phyloP scores from a whole-genome alignment of 495 filamentous ascomycete species.

The Talaromyces ruber region DNA sequence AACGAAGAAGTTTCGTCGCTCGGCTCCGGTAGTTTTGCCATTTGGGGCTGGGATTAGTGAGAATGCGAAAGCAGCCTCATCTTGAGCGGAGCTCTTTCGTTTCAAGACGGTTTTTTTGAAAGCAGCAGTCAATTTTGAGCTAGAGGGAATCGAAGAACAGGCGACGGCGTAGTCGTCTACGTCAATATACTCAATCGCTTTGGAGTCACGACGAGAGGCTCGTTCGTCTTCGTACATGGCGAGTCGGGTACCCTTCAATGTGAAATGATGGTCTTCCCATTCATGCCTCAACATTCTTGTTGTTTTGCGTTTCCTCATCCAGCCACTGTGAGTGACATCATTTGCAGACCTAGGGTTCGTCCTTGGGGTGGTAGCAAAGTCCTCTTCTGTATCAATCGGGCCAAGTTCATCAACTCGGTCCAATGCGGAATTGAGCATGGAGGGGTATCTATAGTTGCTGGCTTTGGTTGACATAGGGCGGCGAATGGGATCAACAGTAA shows the following conservation, averaged over 20 bases:
- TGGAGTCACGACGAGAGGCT: slow-evolving; percentile 30
- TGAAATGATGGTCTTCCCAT: slow-evolving; percentile 86
- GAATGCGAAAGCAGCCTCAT: slow-evolving; percentile 71
- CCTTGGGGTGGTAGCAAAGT: slow-evolving; percentile 21
- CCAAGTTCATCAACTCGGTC: slow-evolving; percentile 12
- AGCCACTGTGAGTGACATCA: slow-evolving; percentile 61
- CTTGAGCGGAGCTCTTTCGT: slow-evolving; percentile 36
- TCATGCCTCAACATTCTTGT: slow-evolving; percentile 83
- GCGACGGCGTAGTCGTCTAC: slow-evolving; percentile 94
- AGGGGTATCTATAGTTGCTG: slow-evolving; percentile 9
- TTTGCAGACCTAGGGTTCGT: slow-evolving; percentile 10
- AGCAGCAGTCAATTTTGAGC: slow-evolving; percentile 73
- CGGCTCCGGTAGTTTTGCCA: slow-evolving; percentile 31
- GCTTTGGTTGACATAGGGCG: slow-evolving; percentile 16
- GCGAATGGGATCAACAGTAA: slow-evolving; percentile 8
- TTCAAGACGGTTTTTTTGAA: slow-evolving; percentile 78
- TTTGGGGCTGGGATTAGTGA: slow-evolving; percentile 74
- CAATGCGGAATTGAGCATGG: slow-evolving; percentile 3
- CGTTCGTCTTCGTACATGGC: slow-evolving; percentile 68
- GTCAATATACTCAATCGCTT: slow-evolving; percentile 75
- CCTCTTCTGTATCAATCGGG: slow-evolving; percentile 25
- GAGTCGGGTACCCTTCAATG: slow-evolving; percentile 73
- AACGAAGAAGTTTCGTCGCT: slow-evolving; percentile 37
- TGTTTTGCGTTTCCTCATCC: slow-evolving; percentile 92
- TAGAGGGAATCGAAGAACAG: slow-evolving; percentile 65